Conservation (phyloP, 176 grass and related monocot species). For the Oryza meyeriana region DNA sequence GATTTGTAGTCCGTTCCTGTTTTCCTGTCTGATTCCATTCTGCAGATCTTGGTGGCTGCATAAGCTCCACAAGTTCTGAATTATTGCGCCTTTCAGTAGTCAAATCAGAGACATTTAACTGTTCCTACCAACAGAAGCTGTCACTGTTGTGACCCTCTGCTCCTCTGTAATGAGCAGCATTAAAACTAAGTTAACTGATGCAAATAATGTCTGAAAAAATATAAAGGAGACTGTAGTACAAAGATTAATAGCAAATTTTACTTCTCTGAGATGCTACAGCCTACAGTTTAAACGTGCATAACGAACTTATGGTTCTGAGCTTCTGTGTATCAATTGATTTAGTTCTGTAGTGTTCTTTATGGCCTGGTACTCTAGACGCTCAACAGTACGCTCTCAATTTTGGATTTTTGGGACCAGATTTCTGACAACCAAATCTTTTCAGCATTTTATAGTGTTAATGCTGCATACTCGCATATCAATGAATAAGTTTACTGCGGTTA, state of each 20-base stretch:
- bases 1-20: neutral
- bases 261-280: neutral
- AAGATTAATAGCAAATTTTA: neutral
- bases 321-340: neutral
- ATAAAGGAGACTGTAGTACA: neutral
- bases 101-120: neutral
- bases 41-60: neutral
- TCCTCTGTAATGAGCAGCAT: neutral
- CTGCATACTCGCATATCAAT: neutral
- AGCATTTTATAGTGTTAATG: neutral
- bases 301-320: neutral
- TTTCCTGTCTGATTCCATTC: neutral
- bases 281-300: neutral
- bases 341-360: neutral
- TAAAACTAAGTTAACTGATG: neutral
- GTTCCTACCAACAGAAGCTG: neutral
- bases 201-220: neutral
- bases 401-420: neutral
- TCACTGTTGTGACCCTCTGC: no score
- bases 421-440: neutral
- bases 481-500: neutral
- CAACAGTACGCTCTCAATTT: neutral
- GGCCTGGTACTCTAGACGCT: neutral
- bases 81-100: neutral
- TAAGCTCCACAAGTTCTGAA: conserved; percentile 22